Evolutionary conservation across 1,284 basidiomycete genomes (phyloP), one percentile per base, ranked within the genome.

Genomic region (Vanrija sp.): DNA sequence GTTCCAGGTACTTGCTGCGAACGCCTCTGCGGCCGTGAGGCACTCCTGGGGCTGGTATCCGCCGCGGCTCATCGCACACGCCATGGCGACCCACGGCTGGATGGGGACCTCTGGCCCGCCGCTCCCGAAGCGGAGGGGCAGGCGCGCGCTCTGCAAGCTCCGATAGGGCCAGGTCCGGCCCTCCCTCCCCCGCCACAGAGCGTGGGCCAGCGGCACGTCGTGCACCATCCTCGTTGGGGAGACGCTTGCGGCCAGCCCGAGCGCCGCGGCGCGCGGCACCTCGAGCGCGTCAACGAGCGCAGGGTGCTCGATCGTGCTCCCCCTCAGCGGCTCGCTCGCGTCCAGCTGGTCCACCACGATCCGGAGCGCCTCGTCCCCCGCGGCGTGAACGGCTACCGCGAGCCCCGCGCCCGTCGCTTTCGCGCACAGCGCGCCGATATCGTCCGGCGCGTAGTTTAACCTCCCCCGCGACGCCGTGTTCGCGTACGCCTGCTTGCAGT

Each of bases 151-250:
- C 19, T 57, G 57, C 24, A 72, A 47, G n/a, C 54, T 53, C n/a
- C 53, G 47, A 49, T 65, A 68, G 4, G 69, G 47, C 47, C 60
- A 72, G 3, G 71, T 67, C 7, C 69, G 45, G 18, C 60, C 54
- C 37, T 65, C 63, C 18, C 67, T 38, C 0, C 60, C 63, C 4
- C 63, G 61, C 68, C 68, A 72, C 53, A 64, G 69, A 36, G 57
- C 58, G 35, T 59, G 53, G 15, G 58, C 59, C 3, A 67, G 53
- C 12, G 67, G 63, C n/a, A 61, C 55, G 51, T 72, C 70, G 48
- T 71, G 69, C 45, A 66, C 63, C 38, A 71, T 54, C 50, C 71
- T 67, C 25, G 55, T 51, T n/a, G 70, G 70, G 46, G 71, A 69
- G 6, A 72, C 59, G 4, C 64, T 66, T 3, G 68, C 70, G 14